Conservation (phyloP, 2,329 filamentous ascomycete genomes). For the Hirsutella rhossiliensis region DNA sequence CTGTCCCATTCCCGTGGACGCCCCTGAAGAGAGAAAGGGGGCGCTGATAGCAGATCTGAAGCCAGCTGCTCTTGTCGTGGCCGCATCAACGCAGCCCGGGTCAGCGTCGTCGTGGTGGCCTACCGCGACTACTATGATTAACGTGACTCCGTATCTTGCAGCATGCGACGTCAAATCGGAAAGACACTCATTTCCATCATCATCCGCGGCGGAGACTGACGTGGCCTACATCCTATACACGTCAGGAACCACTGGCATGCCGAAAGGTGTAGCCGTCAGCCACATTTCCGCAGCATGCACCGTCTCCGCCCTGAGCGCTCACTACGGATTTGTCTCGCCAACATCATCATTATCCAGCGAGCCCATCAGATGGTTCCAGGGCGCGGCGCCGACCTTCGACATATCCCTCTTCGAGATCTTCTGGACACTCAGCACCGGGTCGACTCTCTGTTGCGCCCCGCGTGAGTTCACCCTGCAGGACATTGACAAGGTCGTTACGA, state of each 20-base stretch:
- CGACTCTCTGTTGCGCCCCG: conserved; percentile 20
- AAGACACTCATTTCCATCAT: too few species aligned
- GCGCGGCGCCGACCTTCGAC: conserved; percentile 44
- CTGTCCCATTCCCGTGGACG: conserved; percentile 23
- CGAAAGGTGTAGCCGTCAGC: conserved; percentile 19
- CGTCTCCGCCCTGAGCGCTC: conserved; percentile 14
- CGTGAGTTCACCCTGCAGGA: conserved; percentile 14
- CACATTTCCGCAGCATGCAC: conserved; percentile 18
- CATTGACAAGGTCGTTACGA: conserved; percentile 10
- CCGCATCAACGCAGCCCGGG: neutral
- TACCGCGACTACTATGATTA: neutral
- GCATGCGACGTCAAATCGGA: neutral
- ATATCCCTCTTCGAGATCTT: conserved; percentile 78
- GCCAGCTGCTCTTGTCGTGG: conserved; percentile 12
- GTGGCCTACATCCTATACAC: conserved; percentile 21
- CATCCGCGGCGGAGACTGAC: conserved; percentile 6
- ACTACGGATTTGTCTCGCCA: conserved; percentile 1
- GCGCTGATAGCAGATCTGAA: conserved; percentile 16
- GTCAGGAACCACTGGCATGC: conserved; percentile 20
- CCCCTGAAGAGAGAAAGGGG: conserved; percentile 10
- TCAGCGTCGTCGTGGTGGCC: neutral
- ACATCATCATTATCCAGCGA: neutral
- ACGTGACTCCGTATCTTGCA: neutral
- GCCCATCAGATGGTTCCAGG: conserved; percentile 23
- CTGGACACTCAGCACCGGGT: conserved; percentile 53